These are phyloP conservation scores for Penicillium brevicompactum DNA, from an alignment of 2,329 filamentous ascomycete species.

Conservation along the genomic window DNA sequence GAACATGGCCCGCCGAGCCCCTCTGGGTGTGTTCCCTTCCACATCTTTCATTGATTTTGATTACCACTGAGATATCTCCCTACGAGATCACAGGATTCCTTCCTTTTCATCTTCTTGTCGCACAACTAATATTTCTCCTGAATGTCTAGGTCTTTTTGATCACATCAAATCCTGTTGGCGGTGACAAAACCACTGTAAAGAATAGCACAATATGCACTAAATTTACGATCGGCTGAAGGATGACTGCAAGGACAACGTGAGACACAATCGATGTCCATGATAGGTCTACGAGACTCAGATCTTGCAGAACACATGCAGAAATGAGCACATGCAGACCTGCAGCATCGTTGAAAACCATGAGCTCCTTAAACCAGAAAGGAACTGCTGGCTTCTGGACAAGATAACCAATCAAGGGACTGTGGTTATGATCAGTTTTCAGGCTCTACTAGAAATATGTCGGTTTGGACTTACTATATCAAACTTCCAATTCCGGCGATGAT, in stretches of 20 bases:
- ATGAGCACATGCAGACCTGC: neutral
- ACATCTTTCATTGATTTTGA: neutral
- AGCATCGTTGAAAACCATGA: constrained; percentile 1
- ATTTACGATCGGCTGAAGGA: neutral
- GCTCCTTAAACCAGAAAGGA: neutral
- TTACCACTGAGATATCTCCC: neutral
- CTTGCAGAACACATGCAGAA: constrained; percentile 1
- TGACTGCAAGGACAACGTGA: neutral
- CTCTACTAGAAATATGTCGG: neutral
- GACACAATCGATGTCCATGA: neutral
- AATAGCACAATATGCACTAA: neutral
- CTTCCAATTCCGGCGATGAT: neutral
- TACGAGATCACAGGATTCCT: neutral
- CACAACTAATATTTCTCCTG: neutral
- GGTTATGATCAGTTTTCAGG: neutral
- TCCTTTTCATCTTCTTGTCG: neutral
- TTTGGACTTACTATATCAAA: neutral
- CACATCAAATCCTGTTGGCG: neutral
- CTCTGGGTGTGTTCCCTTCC: no score
- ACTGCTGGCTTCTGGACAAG: neutral
- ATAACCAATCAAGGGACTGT: neutral
- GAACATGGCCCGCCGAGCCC: no score
- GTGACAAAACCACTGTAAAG: neutral
- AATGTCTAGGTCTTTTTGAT: neutral
- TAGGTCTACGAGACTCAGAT: neutral